phyloP scores from a whole-genome alignment of 257 asterid species.

The Linaria vulgaris region DNA sequence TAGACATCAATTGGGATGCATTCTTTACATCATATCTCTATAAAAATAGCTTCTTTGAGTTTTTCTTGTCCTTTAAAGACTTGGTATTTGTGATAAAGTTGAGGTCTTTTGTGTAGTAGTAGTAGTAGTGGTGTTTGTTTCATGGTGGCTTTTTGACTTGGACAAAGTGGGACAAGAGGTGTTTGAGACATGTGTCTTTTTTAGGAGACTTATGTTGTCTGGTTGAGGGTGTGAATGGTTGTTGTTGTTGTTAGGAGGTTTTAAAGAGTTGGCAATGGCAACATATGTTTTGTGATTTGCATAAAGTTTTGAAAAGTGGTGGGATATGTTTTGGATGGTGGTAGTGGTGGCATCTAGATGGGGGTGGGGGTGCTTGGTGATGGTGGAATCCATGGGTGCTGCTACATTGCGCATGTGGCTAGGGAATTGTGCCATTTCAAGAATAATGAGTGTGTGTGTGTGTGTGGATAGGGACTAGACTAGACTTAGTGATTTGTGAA shows the following conservation, averaged over 20 bases:
- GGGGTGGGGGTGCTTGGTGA: conserved; percentile 45
- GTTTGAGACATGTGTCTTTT: conserved; percentile 30
- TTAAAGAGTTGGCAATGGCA: conserved; percentile 24
- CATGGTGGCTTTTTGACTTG: conserved; percentile 65
- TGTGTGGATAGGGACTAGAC: too few relatives aligned
- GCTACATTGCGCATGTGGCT: conserved; percentile 44
- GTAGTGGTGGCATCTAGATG: conserved; percentile 62
- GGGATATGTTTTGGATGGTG: conserved; percentile 68
- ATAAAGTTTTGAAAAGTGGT: conserved; percentile 68
- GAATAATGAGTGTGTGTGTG: too few relatives aligned
- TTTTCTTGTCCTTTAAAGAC: too few relatives aligned
- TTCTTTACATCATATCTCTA: conserved; percentile 42
- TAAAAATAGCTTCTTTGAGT: conserved; percentile 26
- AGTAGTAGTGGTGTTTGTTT: conserved; percentile 24
- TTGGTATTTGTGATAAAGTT: too few relatives aligned
- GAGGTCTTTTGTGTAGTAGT: background rate
- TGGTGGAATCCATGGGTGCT: conserved; percentile 28
- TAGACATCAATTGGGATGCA: conserved; percentile 35
- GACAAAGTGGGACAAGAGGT: conserved; percentile 54
- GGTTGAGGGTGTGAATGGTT: conserved; percentile 27
- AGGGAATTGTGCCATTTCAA: too few relatives aligned
- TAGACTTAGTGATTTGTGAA: too few relatives aligned
- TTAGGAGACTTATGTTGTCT: conserved; percentile 33
- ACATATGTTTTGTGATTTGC: conserved; percentile 49
- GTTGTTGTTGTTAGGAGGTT: conserved; percentile 25